Evolutionary conservation across 73 alveolate species (phyloP), one percentile per base, ranked within the genome.

Genomic region (Symbiodinium pilosum): DNA sequence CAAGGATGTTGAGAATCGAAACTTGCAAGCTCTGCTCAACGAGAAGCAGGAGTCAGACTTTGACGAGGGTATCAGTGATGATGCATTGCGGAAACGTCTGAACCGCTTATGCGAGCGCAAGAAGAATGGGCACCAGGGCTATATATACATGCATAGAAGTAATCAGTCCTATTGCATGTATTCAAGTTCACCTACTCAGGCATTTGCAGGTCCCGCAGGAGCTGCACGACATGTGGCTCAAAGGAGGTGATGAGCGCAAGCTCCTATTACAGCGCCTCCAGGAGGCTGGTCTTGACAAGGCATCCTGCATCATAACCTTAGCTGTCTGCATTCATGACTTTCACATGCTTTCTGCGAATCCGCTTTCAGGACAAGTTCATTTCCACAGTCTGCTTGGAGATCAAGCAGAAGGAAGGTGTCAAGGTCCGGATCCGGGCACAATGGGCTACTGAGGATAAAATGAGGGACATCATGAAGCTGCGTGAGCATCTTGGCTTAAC

Each of bases 361-460:
- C 28, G 28, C 12, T 51, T 2, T 34, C 94, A 87, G 94, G 94
- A 44, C 1, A 43, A 18, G 11, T 87, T 87, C 94, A 59, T 87
- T 85, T 3, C 4, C 20, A 26, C 4, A 2, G 94, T 56, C 30
- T 34, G 36, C 16, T 9, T 87, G 40, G 59, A 39, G 21, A 9
- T 87, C 26, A 54, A 39, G 44, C 4, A 87, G 18, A 30, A 36
- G n/a, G 69, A 87, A 26, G 24, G 44, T 7, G 43, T 87, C 38
- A 87, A 87, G 68, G 28, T 39, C 36, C 38, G n/a, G 24, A 85
- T 87, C 69, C 54, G 59, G 86, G 94, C 94, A 2, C 94, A 87
- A 43, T 87, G 94, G 94, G 84, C 86, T 1, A 56, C 94, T 32
- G 94, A 87, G 32, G 94, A 87, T 34, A 87, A 87, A 69, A 87